Conservation (phyloP, 148 eudicot species). For the Diospyros kaki region DNA sequence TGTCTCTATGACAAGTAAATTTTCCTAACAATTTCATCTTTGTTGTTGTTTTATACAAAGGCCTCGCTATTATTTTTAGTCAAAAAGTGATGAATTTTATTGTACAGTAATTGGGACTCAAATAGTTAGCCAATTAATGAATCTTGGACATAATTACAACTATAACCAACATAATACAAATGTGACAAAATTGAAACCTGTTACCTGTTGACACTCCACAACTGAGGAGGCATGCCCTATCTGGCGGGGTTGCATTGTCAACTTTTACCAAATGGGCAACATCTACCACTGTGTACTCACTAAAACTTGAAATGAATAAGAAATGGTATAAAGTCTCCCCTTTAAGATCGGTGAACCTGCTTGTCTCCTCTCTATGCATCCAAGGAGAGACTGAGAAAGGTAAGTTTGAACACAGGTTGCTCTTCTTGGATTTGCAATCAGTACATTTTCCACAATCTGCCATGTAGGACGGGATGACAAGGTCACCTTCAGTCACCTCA, state of each 20-base stretch:
- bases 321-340: slow-evolving; percentile 72
- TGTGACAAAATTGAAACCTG: background rate
- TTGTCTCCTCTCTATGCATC: slow-evolving; percentile 70
- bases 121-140: background rate
- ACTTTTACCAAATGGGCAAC: slow-evolving; percentile 58
- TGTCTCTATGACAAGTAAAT: too few relatives aligned
- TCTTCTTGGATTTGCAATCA: slow-evolving; percentile 68
- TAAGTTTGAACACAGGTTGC: slow-evolving; percentile 64
- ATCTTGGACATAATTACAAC: background rate
- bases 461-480: slow-evolving; percentile 67
- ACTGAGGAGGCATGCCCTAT: slow-evolving; percentile 84
- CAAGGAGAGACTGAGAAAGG: slow-evolving; percentile 59
- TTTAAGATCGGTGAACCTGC: slow-evolving; percentile 68
- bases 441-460: slow-evolving; percentile 74
- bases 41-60: background rate
- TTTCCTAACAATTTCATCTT: too few relatives aligned
- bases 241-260: slow-evolving; percentile 63
- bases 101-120: background rate
- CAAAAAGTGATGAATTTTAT: background rate
- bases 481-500: slow-evolving; percentile 66
- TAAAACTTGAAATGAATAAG: slow-evolving; percentile 66
- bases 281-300: slow-evolving; percentile 79
- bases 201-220: slow-evolving; percentile 94
- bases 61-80: background rate
- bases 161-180: background rate